Conservation (phyloP, 768 basidiomycete genomes). For the Tylopilus intermedius region DNA sequence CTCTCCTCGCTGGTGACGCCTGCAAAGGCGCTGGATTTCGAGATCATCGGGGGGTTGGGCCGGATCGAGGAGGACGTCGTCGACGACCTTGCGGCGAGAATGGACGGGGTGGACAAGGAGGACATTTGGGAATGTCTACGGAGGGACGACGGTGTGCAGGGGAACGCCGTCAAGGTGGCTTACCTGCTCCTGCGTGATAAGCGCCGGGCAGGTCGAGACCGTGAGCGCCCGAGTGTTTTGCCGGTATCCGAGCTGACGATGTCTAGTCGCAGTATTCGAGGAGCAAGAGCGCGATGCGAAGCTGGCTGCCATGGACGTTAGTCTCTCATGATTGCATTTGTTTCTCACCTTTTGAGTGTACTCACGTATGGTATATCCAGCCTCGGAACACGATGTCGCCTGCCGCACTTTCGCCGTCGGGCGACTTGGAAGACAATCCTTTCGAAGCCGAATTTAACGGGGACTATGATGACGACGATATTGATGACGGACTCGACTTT, state of each 20-base stretch:
- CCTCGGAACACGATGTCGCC: slow-evolving; percentile 70
- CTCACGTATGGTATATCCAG: slow-evolving; percentile 31
- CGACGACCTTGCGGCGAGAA: slow-evolving; percentile 67
- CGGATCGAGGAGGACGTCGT: slow-evolving; percentile 90
- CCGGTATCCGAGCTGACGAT: slow-evolving; percentile 12
- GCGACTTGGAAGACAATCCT: slow-evolving; percentile 67
- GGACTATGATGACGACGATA: slow-evolving; percentile 43
- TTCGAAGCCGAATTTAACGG: slow-evolving; percentile 70
- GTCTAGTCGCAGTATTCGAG: slow-evolving; percentile 66
- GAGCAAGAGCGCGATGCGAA: slow-evolving; percentile 84
- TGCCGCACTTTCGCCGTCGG: slow-evolving; percentile 57
- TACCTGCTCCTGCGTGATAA: slow-evolving; percentile 93
- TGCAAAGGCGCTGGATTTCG: slow-evolving; percentile 65
- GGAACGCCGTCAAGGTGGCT: slow-evolving; percentile 94
- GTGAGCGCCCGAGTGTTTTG: slow-evolving; percentile 45
- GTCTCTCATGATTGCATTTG: slow-evolving; percentile 32
- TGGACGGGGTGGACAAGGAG: slow-evolving; percentile 72
- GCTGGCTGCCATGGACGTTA: slow-evolving; percentile 73
- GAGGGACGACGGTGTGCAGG: slow-evolving; percentile 76
- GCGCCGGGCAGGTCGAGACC: slow-evolving; percentile 72
- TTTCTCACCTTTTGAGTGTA: not conserved
- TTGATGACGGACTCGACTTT: slow-evolving; percentile 50
- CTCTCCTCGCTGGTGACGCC: slow-evolving; percentile 69
- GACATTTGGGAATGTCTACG: slow-evolving; percentile 86
- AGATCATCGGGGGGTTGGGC: slow-evolving; percentile 88